Percentiles rank a stretch among this genome's conserved stretches.
phyloP scores from a whole-genome alignment of 495 filamentous ascomycete genomes.

The Daldinia concentrica region DNA sequence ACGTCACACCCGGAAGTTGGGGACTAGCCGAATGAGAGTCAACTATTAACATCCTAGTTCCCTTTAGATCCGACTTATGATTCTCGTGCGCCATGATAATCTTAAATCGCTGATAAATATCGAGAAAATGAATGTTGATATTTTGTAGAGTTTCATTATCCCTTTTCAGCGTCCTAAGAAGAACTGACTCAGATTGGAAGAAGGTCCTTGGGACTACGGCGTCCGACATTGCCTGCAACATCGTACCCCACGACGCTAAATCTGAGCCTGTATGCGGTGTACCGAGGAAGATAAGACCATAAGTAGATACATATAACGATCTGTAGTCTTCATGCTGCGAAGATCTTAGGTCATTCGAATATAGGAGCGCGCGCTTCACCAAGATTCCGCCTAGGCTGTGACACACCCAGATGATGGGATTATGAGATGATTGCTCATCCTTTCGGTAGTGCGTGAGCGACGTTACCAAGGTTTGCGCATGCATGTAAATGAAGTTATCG shows the following conservation, averaged over 20 bases:
- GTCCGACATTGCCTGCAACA: constrained; percentile 77
- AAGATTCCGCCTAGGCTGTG: constrained; percentile 86
- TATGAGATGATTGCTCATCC: constrained; percentile 64
- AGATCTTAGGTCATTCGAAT: constrained; percentile 69
- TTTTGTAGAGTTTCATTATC: constrained; percentile 84
- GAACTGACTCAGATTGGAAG: constrained; percentile 73
- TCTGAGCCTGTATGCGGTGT: constrained; percentile 87
- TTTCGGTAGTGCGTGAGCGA: constrained; percentile 59
- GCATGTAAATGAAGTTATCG: constrained; percentile 81
- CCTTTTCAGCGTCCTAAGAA: constrained; percentile 75
- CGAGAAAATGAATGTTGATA: constrained; percentile 80
- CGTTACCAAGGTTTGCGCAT: constrained; percentile 82
- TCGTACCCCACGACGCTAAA: constrained; percentile 77
- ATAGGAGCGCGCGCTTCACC: constrained; percentile 71
- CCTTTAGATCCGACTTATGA: constrained; percentile 70
- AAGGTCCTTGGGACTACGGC: constrained; percentile 75
- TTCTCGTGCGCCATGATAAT: constrained; percentile 76
- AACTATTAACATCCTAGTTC: constrained; percentile 69
- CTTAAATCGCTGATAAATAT: constrained; percentile 75
- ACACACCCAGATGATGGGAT: constrained; percentile 86
- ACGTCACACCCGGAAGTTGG: constrained; percentile 75
- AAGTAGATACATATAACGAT: constrained; percentile 84
- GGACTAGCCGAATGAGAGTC: constrained; percentile 80
- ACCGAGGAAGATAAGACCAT: constrained; percentile 84
- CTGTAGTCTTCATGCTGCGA: constrained; percentile 76